Conservation (phyloP, 2,329 filamentous ascomycete species). For the Ophiosphaerella narmari region DNA sequence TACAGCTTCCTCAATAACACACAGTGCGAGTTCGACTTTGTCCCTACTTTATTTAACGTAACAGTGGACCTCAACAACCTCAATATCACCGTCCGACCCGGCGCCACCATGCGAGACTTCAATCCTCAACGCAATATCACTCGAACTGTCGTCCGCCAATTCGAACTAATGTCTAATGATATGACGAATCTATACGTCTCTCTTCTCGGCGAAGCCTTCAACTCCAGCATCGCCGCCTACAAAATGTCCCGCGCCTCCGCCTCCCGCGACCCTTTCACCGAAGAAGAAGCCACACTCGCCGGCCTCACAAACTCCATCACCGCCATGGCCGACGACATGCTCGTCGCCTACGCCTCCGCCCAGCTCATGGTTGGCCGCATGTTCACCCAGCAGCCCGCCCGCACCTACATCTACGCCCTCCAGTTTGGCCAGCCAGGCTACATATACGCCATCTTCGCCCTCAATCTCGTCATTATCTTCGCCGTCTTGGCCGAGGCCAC, state of each 20-base stretch:
- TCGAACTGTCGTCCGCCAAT: slow-evolving; percentile 35
- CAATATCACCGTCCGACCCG: slow-evolving; percentile 32
- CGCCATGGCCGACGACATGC: slow-evolving; percentile 35
- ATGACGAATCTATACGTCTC: slow-evolving; percentile 46
- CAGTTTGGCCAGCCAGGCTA: slow-evolving; percentile 33
- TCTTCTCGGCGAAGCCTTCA: slow-evolving; percentile 42
- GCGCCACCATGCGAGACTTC: slow-evolving; percentile 22
- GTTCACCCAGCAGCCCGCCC: slow-evolving; percentile 16
- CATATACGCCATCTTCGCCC: slow-evolving; percentile 34
- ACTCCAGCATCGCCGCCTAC: slow-evolving; percentile 38
- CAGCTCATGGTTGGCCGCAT: slow-evolving; percentile 41
- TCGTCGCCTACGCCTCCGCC: slow-evolving; percentile 39
- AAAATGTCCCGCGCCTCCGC: slow-evolving; percentile 23
- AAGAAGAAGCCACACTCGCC: slow-evolving; percentile 27
- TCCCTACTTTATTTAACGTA: slow-evolving; percentile 34
- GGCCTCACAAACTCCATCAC: slow-evolving; percentile 28
- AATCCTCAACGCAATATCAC: slow-evolving; percentile 39
- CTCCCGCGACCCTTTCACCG: slow-evolving; percentile 14
- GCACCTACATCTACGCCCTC: slow-evolving; percentile 22
- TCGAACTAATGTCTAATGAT: slow-evolving; percentile 45
- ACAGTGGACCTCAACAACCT: slow-evolving; percentile 33
- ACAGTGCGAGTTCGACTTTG: slow-evolving; percentile 39
- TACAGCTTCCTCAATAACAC: slow-evolving; percentile 38
- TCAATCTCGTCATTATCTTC: slow-evolving; percentile 31
- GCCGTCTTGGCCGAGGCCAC: slow-evolving; percentile 27